These are phyloP conservation scores for sunflower (Helianthus annuus) DNA, from an alignment of 129 eudicot genomes.

Conservation along the genomic window DNA sequence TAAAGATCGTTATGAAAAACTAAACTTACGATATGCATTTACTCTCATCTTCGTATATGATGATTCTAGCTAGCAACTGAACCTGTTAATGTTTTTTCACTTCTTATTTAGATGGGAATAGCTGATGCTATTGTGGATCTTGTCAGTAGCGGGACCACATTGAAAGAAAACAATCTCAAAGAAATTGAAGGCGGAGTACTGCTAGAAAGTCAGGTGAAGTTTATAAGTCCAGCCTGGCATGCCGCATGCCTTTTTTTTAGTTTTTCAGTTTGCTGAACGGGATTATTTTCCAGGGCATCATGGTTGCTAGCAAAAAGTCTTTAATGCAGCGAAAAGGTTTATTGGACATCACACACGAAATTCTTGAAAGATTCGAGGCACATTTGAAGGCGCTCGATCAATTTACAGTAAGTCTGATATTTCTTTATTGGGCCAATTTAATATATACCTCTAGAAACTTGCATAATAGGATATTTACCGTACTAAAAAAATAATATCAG, in stretches of 20 bases:
- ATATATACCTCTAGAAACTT: neutral
- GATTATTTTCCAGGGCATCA: constrained; percentile 65
- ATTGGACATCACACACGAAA: constrained; percentile 77
- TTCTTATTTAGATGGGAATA: constrained; percentile 76
- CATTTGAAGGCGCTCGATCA: constrained; percentile 81
- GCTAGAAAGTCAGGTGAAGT: constrained; percentile 82
- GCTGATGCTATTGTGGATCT: constrained; percentile 99
- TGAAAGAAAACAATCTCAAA: constrained; percentile 89
- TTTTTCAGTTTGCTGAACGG: constrained; percentile 1
- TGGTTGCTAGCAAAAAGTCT: constrained; percentile 90
- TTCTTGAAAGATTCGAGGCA: constrained; percentile 94
- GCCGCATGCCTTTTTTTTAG: neutral
- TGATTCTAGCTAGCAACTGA: constrained; percentile 5
- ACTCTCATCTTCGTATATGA: constrained; percentile 13
- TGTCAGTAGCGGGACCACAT: constrained; percentile 93
- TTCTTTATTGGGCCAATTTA: constrained; percentile 2
- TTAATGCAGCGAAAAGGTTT: constrained; percentile 69
- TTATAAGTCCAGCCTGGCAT: constrained; percentile 1
- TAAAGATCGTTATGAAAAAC: neutral
- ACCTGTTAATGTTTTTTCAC: constrained; percentile 3
- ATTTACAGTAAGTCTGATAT: constrained; percentile 62
- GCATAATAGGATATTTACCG: neutral
- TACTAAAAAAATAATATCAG: neutral
- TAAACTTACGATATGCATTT: neutral
- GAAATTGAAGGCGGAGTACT: constrained; percentile 88